These are phyloP conservation scores for Neonectria punicea DNA, from an alignment of 2,329 filamentous ascomycete genomes.

Conservation along the genomic window DNA sequence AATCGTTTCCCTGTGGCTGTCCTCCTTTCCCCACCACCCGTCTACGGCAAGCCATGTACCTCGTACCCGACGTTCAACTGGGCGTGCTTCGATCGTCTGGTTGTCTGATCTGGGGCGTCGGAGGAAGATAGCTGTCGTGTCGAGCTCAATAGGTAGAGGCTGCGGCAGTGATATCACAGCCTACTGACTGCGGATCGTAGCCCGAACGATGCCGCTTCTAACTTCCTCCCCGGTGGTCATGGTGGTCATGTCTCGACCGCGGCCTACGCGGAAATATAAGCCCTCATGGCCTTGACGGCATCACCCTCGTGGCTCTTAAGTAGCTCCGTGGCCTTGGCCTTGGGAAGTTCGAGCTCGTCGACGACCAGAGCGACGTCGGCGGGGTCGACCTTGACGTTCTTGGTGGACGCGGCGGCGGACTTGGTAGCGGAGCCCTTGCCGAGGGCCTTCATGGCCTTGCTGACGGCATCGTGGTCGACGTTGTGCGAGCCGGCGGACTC, in stretches of 20 bases:
- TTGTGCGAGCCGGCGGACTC: conserved; percentile 60
- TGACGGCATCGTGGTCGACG: conserved; percentile 76
- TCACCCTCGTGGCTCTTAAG: conserved; percentile 78
- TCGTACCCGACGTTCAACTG: not conserved
- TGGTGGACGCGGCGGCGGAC: conserved; percentile 52
- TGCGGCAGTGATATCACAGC: not conserved
- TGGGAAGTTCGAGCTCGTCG: conserved; percentile 77
- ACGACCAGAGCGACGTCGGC: conserved; percentile 77
- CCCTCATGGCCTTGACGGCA: conserved; percentile 72
- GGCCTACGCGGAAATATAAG: conserved; percentile 54
- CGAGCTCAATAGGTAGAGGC: not conserved
- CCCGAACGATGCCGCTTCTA: not conserved
- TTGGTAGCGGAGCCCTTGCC: conserved; percentile 42
- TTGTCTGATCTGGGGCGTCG: too few relatives aligned
- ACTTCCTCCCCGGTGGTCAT: not conserved
- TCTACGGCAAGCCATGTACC: not conserved
- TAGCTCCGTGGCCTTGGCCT: conserved; percentile 78
- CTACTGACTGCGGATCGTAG: not conserved
- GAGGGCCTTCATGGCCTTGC: conserved; percentile 76
- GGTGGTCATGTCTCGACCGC: not conserved
- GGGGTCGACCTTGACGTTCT: conserved; percentile 78
- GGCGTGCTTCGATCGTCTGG: not conserved
- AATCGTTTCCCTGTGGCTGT: not conserved
- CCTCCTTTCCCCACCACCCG: not conserved
- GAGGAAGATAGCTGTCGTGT: not conserved